Evolutionary conservation across 768 basidiomycete species (phyloP).

Genomic region (Rubroboletus pulcherrimus): DNA sequence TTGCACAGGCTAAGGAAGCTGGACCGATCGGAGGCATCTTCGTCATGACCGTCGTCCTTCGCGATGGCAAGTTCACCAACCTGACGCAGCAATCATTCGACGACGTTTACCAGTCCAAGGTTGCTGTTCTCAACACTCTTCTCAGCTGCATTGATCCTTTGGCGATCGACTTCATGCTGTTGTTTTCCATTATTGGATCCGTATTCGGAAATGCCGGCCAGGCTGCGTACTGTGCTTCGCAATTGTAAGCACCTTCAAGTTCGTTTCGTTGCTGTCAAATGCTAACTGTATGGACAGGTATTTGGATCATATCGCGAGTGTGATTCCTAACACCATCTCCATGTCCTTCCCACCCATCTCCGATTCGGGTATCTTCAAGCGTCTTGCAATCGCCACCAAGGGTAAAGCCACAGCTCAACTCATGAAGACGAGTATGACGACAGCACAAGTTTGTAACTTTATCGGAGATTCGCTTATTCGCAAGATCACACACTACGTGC

Average conservation of each 20-base stretch:
- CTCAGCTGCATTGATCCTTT: conserved; percentile 14
- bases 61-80: conserved; percentile 32
- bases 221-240: conserved; percentile 23
- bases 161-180: conserved; percentile 29
- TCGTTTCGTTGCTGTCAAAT: neutral
- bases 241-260: conserved; percentile 9
- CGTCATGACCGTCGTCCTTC: conserved; percentile 35
- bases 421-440: conserved; percentile 32
- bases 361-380: conserved; percentile 34
- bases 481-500: conserved; percentile 30
- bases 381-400: conserved; percentile 25
- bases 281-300: conserved; percentile 18
- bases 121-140: conserved; percentile 17
- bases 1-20: conserved; percentile 18
- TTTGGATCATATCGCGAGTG: conserved; percentile 30
- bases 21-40: conserved; percentile 32
- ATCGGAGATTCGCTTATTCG: conserved; percentile 30
- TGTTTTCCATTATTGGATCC: conserved; percentile 34
- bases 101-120: conserved; percentile 22
- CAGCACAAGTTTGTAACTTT: conserved; percentile 30
- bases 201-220: conserved; percentile 30
- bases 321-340: conserved; percentile 30
- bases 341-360: conserved; percentile 34
- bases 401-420: conserved; percentile 28
- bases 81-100: conserved; percentile 32